Evolutionary conservation across 768 basidiomycete species (phyloP), one percentile per base, ranked within the genome.

Genomic region (Russula emetica): DNA sequence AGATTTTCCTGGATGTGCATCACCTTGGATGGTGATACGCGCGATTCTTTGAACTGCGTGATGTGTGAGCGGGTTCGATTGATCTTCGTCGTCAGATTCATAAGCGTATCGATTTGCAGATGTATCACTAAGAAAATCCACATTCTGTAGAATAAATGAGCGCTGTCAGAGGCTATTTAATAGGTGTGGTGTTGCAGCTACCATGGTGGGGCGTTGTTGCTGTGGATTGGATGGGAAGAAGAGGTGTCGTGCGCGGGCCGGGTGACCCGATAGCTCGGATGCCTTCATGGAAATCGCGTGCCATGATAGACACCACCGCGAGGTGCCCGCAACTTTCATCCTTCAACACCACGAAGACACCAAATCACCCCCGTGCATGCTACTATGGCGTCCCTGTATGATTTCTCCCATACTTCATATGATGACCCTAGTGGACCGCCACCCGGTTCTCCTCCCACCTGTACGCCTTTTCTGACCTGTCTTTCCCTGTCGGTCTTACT

Each of bases 371-470:
- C 20, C 24, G 16, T 40, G 26, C 20, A 18, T 56, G 14, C 36
- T 52, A 45, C 6, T 44, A 40, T 44, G 62, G 38, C 24, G n/a
- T 58, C 18, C n/a, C 9, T 24, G 16, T 28, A 28, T 20, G 44
- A 4, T n/a, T 10, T 40, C 47, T 52, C 44, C 22, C 47, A 14
- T 38, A 5, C 55, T 16, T 58, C 20, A 28, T 77, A 72, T 44
- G 78, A 76, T 32, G 73, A 72, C 13, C 78, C 77, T 2, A 69
- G 79, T 10, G 76, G 76, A 45, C 76, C 82, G 1, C 86, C 86
- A 2, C 86, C 85, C 0, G 86, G 86, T 32, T 75, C 84, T 30
- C 86, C 86, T 32, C 86, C 86, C 7, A 86, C 79, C n/a, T 70
- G 85, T 85, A 71, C 70, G 83, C 78, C 61, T 3, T 45, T 64